Evolutionary conservation across 805 yeast species (phyloP), one percentile per base, ranked within the genome.

Genomic region (Lipomyces yamadae): DNA sequence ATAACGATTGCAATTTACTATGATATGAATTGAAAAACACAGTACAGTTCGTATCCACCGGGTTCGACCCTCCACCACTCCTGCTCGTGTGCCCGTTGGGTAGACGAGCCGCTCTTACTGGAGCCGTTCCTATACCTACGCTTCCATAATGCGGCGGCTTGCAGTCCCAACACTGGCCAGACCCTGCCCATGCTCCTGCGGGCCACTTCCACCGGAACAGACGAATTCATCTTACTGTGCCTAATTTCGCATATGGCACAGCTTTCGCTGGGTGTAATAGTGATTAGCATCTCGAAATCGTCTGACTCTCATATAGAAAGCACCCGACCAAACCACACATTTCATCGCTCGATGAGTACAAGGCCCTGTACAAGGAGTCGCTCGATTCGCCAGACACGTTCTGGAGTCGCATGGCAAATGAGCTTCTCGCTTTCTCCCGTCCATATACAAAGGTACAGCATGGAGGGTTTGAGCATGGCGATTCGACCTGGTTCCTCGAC

Each of bases 401-500:
- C 78, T 93, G 90, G 78, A 93, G 92, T 58, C 85, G 86, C 60
- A 81, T 84, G 77, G 98, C 97, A 60, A 84, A 82, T 65, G 85
- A 88, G 74, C 83, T 86, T 64, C 83, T 93, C 72, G 79, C 84
- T 74, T 93, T 98, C 98, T 91, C 88, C 76, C 85, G 82, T 67
- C 92, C 87, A 62, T 93, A 91, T 79, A 82, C 83, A 73, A 82
- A 84, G 66, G 95, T 84, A 74, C 71, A 80, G 65, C 79, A 80
- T 61, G 96, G 95, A 48, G 82, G 89, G 62, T 84, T 89, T 70
- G 84, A 82, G 71, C 79, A 88, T 72, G 97, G 94, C 70, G 96
- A 91, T 76, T 81, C 87, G 61, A 92, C 98, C 48, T 95, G 98
- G 98, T 95, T 95, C 76, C 80, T 92, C 60, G 93, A 91, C 70